These are phyloP conservation scores for Pinus tabuliformis DNA, from an alignment of 75 land plant species.

Conservation along the genomic window DNA sequence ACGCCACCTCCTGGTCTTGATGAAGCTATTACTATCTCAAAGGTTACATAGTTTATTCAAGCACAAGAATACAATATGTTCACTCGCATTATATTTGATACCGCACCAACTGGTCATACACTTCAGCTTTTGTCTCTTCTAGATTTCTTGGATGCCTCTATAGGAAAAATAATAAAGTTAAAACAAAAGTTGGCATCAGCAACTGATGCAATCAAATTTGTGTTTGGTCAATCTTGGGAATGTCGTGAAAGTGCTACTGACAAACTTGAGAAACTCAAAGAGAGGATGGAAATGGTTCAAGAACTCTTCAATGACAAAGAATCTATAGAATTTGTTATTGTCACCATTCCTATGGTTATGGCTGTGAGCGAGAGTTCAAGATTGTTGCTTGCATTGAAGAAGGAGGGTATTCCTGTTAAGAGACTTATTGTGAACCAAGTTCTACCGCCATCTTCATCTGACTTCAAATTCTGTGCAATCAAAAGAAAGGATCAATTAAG, in stretches of 20 bases:
- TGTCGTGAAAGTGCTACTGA: slow-evolving; percentile 57
- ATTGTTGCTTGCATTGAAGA: slow-evolving; percentile 60
- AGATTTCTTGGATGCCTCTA: slow-evolving; percentile 93
- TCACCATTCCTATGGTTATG: slow-evolving; percentile 99
- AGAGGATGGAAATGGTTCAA: slow-evolving; percentile 91
- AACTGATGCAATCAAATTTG: slow-evolving; percentile 87
- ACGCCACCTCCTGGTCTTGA: slow-evolving; percentile 95
- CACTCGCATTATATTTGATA: slow-evolving; percentile 86
- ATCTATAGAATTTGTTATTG: slow-evolving; percentile 89
- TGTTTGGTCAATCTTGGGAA: slow-evolving; percentile 73
- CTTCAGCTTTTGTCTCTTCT: slow-evolving; percentile 85
- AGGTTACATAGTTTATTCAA: slow-evolving; percentile 94
- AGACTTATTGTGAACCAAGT: slow-evolving; percentile 86
- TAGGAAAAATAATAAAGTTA: slow-evolving; percentile 91
- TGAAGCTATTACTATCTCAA: slow-evolving; percentile 94
- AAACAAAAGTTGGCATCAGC: slow-evolving; percentile 81
- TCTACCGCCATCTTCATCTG: slow-evolving; percentile 80
- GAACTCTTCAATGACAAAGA: slow-evolving; percentile 81
- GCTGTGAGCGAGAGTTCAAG: slow-evolving; percentile 89
- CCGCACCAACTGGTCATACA: slow-evolving; percentile 97
- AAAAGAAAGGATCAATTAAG: slow-evolving; percentile 90
- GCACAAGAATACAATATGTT: slow-evolving; percentile 75
- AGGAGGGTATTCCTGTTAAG: slow-evolving; percentile 82
- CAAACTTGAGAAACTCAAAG: slow-evolving; percentile 83
- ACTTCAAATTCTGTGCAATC: slow-evolving; percentile 92